Evolutionary conservation across 768 basidiomycete species (phyloP), one percentile per base, ranked within the genome.

Genomic region (Mrakia frigida): DNA sequence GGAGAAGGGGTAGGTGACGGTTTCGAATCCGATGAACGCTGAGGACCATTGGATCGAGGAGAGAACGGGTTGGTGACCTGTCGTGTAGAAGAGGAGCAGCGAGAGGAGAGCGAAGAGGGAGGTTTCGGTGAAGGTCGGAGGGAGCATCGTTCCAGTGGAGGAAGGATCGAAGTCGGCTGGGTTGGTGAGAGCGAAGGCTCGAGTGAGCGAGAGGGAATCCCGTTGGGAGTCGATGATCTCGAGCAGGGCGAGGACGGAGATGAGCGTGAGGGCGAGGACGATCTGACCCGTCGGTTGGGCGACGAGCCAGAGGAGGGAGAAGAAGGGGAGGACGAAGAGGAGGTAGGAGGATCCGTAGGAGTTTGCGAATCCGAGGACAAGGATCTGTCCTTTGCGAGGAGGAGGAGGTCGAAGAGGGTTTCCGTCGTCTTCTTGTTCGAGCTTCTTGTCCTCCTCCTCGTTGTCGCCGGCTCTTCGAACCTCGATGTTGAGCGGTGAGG

Each of bases 11-110:
- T 92, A 93, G 16, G 84, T 85, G 61, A 94, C 85, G 0, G 86
- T 88, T 4, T 88, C 85, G 74, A 99, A 86, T 6, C 86, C 86
- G 39, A 98, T 82, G 83, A 98, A 99, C 10, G 92, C 95, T 1
- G 90, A 84, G 82, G 97, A 97, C 97, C 96, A 99, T 80, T 98
- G 96, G 60, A 99, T 88, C 3, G 92, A 91, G 0, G 93, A 87
- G 53, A 98, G 86, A 4, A 90, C 90, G 1, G 94, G 87, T 83
- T 98, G 94, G 81, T 99, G 97, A 2, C 97, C 96, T 0, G 95
- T 98, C 0, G 88, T 86, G 82, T 91, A 92, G 86, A 95, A 98
- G 11, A 87, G 83, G 69, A 92, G 87, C 53, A 91, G 83, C 0
- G 90, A 91, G 16, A 97, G 85, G 11, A 98, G 86, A 0, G 90